phyloP scores from a whole-genome alignment of 75 land plant species.

The Ceratopteris richardii region DNA sequence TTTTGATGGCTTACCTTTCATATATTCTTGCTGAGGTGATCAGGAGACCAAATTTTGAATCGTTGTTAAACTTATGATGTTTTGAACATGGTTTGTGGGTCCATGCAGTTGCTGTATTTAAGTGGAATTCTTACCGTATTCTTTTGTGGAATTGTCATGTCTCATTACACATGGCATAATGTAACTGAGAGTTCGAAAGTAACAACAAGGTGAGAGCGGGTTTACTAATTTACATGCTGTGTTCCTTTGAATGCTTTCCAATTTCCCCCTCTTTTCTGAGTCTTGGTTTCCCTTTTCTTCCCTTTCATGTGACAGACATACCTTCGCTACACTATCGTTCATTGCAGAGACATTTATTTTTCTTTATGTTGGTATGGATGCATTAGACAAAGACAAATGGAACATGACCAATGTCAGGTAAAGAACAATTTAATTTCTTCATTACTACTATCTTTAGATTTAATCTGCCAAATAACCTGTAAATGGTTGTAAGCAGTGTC shows the following conservation, averaged over 20 bases:
- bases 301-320: too few relatives aligned
- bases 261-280: neutral
- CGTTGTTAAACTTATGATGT: too few relatives aligned
- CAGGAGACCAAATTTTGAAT: constrained; percentile 1
- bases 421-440: too few relatives aligned
- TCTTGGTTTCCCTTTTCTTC: neutral
- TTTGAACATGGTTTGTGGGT: neutral
- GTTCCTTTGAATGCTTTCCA: neutral
- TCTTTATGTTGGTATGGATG: constrained; percentile 85
- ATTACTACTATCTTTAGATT: neutral
- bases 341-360: constrained; percentile 66
- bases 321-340: constrained; percentile 68
- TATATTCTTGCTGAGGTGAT: constrained; percentile 65
- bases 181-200: constrained; percentile 66
- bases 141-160: constrained; percentile 95
- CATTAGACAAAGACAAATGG: constrained; percentile 74
- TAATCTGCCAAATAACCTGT: too few relatives aligned
- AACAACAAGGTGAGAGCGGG: constrained; percentile 36
- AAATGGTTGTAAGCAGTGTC: constrained; percentile 31
- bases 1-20: constrained; percentile 71
- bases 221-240: neutral
- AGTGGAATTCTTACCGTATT: constrained; percentile 87
- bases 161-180: constrained; percentile 95
- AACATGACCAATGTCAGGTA: constrained; percentile 46
- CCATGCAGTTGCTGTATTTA: constrained; percentile 53